Conservation (phyloP, 441 rosid species). For the Populus tomentosa region DNA sequence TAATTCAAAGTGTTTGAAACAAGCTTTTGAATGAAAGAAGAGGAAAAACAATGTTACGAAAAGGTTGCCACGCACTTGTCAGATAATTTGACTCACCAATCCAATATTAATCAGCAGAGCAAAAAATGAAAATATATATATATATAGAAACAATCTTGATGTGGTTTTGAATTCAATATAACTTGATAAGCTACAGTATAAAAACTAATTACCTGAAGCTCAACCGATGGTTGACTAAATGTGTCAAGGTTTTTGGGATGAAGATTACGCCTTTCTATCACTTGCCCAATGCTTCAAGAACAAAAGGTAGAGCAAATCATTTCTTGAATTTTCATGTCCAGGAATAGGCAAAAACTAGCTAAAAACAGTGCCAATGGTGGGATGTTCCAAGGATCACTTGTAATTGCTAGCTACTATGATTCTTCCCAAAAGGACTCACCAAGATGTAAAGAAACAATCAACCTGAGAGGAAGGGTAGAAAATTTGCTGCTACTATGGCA, state of each 20-base stretch:
- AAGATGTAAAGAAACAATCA: background rate
- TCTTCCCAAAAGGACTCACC: background rate
- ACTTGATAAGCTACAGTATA: background rate
- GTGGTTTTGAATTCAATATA: too few species aligned
- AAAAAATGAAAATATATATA: too few species aligned
- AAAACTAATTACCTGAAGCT: slow-evolving; percentile 25
- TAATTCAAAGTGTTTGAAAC: background rate
- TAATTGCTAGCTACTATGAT: background rate
- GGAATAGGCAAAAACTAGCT: background rate
- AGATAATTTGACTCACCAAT: too few species aligned
- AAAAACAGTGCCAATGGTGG: background rate
- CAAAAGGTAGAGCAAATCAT: background rate
- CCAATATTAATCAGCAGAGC: too few species aligned
- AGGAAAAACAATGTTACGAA: background rate
- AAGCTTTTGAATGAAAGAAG: background rate
- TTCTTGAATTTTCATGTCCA: background rate
- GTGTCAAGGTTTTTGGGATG: slow-evolving; percentile 18
- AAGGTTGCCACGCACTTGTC: too few species aligned
- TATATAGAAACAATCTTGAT: background rate
- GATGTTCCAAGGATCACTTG: background rate
- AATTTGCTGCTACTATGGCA: too few species aligned
- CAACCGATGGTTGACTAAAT: slow-evolving; percentile 27
- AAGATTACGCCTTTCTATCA: slow-evolving; percentile 29
- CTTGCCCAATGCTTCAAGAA: slow-evolving; percentile 27
- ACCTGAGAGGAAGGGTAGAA: background rate